These are phyloP conservation scores for Apiospora marii DNA, from an alignment of 2,329 filamentous ascomycete species.

Conservation along the genomic window DNA sequence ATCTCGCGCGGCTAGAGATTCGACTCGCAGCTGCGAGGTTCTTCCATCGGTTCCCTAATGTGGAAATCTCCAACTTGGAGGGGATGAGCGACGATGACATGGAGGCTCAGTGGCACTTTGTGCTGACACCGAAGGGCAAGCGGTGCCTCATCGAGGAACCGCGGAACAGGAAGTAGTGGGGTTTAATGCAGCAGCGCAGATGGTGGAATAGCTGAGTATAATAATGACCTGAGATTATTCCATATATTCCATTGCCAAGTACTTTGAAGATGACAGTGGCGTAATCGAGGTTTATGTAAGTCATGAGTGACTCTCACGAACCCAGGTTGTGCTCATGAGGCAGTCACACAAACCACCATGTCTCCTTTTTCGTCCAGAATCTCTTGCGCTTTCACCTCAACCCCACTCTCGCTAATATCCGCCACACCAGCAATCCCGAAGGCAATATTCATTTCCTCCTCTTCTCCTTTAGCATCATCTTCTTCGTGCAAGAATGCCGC, in stretches of 20 bases:
- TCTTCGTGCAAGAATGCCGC: background rate
- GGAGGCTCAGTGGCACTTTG: constrained; percentile 38
- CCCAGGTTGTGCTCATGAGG: too few species aligned
- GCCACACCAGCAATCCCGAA: background rate
- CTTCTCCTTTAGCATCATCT: background rate
- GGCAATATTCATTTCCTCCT: background rate
- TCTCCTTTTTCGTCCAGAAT: background rate
- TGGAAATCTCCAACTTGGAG: constrained; percentile 36
- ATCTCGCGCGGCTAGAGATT: constrained; percentile 62
- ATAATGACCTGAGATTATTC: background rate
- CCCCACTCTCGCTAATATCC: background rate
- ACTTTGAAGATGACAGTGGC: too few species aligned
- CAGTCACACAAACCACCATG: background rate
- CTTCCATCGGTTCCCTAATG: constrained; percentile 47
- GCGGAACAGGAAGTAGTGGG: background rate
- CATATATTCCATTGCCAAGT: too few species aligned
- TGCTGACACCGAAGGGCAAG: constrained; percentile 38
- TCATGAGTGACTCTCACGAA: too few species aligned
- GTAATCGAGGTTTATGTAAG: too few species aligned
- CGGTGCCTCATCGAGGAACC: constrained; percentile 39
- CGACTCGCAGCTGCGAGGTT: constrained; percentile 57
- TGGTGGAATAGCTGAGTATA: background rate
- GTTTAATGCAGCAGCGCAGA: too few species aligned
- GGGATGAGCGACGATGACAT: constrained; percentile 43
- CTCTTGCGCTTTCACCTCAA: background rate